Conservation (phyloP, 495 filamentous ascomycete genomes). For the Lentithecium fluviatile region DNA sequence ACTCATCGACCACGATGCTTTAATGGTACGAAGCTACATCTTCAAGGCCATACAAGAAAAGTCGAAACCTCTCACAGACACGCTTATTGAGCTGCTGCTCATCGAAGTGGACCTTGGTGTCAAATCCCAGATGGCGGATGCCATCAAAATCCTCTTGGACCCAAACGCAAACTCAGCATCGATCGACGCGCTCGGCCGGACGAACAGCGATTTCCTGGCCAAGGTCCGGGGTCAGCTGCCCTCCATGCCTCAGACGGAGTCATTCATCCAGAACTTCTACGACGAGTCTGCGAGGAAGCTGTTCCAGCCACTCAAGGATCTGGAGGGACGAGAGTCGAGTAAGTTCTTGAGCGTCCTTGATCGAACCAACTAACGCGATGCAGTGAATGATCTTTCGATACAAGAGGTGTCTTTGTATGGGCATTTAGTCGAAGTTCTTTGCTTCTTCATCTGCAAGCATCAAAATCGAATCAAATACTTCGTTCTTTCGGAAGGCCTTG, state of each 20-base stretch:
- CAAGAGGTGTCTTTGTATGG: slow-evolving; percentile 84
- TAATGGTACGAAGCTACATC: slow-evolving; percentile 89
- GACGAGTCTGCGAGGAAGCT: slow-evolving; percentile 82
- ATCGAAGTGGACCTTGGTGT: slow-evolving; percentile 90
- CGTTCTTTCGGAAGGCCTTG: slow-evolving; percentile 75
- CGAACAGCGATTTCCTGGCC: slow-evolving; percentile 65
- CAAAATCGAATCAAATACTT: slow-evolving; percentile 83
- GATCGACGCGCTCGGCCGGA: slow-evolving; percentile 63
- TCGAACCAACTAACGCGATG: slow-evolving; percentile 26
- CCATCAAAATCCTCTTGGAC: slow-evolving; percentile 90
- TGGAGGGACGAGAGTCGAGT: slow-evolving; percentile 65
- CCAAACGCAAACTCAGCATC: slow-evolving; percentile 58
- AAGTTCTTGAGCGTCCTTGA: slow-evolving; percentile 38
- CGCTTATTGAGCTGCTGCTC: slow-evolving; percentile 86
- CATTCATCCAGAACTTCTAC: slow-evolving; percentile 84
- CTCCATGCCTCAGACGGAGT: slow-evolving; percentile 74
- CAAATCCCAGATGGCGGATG: slow-evolving; percentile 93
- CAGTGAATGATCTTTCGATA: slow-evolving; percentile 64
- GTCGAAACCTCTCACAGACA: slow-evolving; percentile 84
- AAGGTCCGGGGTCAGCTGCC: slow-evolving; percentile 54
- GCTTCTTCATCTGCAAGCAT: slow-evolving; percentile 91
- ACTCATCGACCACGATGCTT: slow-evolving; percentile 92
- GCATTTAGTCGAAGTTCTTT: slow-evolving; percentile 91
- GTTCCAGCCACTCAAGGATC: slow-evolving; percentile 80
- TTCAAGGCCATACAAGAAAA: slow-evolving; percentile 87